Base-by-base conservation (phyloP, 2,329 filamentous ascomycete species). In the Xylaria digitata region DNA sequence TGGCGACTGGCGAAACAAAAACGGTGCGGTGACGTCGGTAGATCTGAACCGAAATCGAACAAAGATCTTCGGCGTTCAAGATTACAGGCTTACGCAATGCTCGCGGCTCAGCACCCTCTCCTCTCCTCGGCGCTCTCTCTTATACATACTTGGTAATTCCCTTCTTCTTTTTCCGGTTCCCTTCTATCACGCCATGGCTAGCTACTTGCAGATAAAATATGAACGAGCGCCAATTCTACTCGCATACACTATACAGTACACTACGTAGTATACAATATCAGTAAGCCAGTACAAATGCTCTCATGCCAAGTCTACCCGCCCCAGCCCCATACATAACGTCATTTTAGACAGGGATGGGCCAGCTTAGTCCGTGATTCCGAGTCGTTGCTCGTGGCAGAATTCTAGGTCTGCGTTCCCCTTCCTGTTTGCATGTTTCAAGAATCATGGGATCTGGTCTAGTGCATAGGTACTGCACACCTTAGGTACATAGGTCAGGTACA, bases 1-100 rank as follows among this genome's bases (percentile, higher is more conserved):
- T 40, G 54, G 64, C 23, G 54, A 23, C 40, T 34, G 42, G 45
- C 49, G 54, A 63, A 59, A 66, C 60, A 43, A 60, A 43, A 26
- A n/a, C 26, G 21, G 49, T 32, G 21, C 37, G 15, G 54, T 49
- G 60, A 60, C 49, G 55, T 61, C 26, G 60, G 50, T 34, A 60
- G 65, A 67, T 64, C 65, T n/a, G 37, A 56, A 11, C 56, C 30
- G 6, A 42, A 57, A 53, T 52, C 19, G 42, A 63, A 55, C 43
- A 49, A 56, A 45, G 64, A 66, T 66, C 60, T 59, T 53, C 64
- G 26, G 23, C 11, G 40, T 15, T 26, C 63, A 40, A 62, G 32
- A 48, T 62, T 65, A 43, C 26, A 53, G 50, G 54, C 55, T 55
- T 60, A 60, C 64, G 34, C 11, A 37, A 13, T 13, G 34, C 34